Percentiles rank a stretch among this genome's conserved stretches.
These are phyloP conservation scores for Epichloe baconii DNA, from an alignment of 2,329 filamentous ascomycete genomes.

Conservation along the genomic window DNA sequence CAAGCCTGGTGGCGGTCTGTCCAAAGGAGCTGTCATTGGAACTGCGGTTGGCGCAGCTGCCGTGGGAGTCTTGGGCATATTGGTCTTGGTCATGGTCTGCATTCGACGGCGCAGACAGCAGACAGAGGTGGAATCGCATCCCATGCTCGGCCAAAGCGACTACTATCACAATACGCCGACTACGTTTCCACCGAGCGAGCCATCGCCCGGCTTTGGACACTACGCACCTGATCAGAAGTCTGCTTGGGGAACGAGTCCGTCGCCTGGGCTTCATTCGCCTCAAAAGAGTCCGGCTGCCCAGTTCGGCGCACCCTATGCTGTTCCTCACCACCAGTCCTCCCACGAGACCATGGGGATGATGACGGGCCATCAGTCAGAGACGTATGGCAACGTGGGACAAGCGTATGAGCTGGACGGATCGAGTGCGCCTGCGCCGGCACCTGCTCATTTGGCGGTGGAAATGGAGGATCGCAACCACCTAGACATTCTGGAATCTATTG, in stretches of 20 bases:
- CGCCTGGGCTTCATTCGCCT: background rate
- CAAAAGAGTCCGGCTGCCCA: background rate
- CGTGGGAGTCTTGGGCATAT: constrained; percentile 16
- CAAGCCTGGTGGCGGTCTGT: constrained; percentile 12
- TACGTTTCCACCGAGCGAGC: constrained; percentile 11
- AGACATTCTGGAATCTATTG: background rate
- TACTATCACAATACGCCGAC: constrained; percentile 9
- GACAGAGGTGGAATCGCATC: constrained; percentile 16
- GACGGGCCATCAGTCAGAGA: background rate
- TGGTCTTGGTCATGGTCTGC: constrained; percentile 13
- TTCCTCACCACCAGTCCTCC: background rate
- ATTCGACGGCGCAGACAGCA: constrained; percentile 16
- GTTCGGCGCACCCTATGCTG: background rate
- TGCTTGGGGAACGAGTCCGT: constrained; percentile 5
- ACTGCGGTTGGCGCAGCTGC: constrained; percentile 25
- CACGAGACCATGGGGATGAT: background rate
- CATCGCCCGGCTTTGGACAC: constrained; percentile 8
- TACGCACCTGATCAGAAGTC: constrained; percentile 7
- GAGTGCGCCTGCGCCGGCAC: background rate
- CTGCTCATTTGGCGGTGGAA: constrained; percentile 2
- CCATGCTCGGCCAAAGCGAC: constrained; percentile 16
- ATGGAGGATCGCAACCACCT: constrained; percentile 6
- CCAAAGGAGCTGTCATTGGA: constrained; percentile 25
- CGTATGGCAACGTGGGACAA: background rate
- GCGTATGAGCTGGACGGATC: constrained; percentile 10